phyloP scores from a whole-genome alignment of 345 rosid genomes.

The Lepidium didymum region DNA sequence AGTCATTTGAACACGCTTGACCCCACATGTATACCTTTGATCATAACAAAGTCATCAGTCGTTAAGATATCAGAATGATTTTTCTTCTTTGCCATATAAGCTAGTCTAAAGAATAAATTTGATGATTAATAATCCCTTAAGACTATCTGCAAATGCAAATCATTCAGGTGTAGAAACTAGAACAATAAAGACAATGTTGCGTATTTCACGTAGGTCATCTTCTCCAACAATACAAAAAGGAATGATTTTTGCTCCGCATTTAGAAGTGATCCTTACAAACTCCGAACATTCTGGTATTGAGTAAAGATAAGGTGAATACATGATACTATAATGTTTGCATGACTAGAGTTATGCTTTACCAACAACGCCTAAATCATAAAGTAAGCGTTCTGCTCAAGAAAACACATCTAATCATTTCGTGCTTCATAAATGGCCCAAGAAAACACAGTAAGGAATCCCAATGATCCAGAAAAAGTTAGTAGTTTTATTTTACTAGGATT shows the following conservation, averaged over 20 bases:
- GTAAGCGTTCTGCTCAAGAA: background rate
- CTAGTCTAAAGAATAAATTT: too few relatives aligned
- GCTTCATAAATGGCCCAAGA: background rate
- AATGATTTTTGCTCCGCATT: slow-evolving; percentile 67
- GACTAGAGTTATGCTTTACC: background rate
- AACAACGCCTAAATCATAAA: background rate
- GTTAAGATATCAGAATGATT: too few relatives aligned
- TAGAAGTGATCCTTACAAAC: slow-evolving; percentile 68
- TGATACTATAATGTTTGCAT: too few relatives aligned
- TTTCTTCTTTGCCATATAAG: too few relatives aligned
- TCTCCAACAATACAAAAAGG: slow-evolving; percentile 75
- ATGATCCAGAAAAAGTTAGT: background rate
- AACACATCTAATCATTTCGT: background rate
- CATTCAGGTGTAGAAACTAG: background rate
- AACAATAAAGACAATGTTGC: too few relatives aligned
- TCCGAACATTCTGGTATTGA: slow-evolving; percentile 42
- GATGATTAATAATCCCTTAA: too few relatives aligned
- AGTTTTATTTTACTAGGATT: slow-evolving; percentile 47
- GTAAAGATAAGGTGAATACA: background rate
- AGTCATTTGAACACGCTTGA: too few relatives aligned
- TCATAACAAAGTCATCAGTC: too few relatives aligned
- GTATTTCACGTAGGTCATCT: slow-evolving; percentile 63
- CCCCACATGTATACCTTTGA: too few relatives aligned
- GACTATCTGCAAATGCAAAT: too few relatives aligned
- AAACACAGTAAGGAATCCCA: background rate